phyloP scores from a whole-genome alignment of 2,329 filamentous ascomycete genomes.

The Didymella glomerata region DNA sequence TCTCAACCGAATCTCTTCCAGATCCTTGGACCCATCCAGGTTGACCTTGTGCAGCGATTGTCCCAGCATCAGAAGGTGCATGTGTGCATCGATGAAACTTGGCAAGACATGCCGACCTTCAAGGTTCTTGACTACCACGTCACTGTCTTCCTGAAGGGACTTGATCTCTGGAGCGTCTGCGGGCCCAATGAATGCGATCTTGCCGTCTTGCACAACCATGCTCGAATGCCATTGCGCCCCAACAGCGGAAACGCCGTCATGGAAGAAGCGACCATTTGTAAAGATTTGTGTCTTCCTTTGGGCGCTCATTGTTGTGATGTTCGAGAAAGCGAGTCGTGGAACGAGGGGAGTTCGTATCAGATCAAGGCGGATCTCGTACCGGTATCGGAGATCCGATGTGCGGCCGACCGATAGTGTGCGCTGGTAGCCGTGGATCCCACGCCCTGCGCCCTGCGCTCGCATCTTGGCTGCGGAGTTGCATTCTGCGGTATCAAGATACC shows the following conservation, averaged over 20 bases:
- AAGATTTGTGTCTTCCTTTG: conserved; percentile 29
- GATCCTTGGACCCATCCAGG: conserved; percentile 57
- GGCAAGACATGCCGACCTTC: conserved; percentile 57
- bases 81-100: conserved; percentile 66
- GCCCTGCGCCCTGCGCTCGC: conserved; percentile 7
- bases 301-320: conserved; percentile 11
- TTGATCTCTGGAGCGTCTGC: conserved; percentile 37
- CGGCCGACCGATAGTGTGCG: conserved; percentile 17
- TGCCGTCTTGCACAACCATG: conserved; percentile 54
- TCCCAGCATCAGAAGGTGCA: conserved; percentile 65
- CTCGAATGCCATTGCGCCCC: conserved; percentile 32
- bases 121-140: conserved; percentile 46
- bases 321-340: not conserved
- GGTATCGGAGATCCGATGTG: conserved; percentile 29
- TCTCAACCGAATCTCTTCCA: conserved; percentile 59
- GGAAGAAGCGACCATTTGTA: conserved; percentile 42
- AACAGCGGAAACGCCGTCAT: conserved; percentile 7
- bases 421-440: conserved; percentile 5
- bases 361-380: conserved; percentile 14
- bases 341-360: conserved; percentile 16
- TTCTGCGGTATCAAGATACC: not conserved
- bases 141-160: conserved; percentile 29
- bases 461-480: not conserved
- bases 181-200: conserved; percentile 54
- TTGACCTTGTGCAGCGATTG: conserved; percentile 63